Conservation (phyloP, 345 rosid genomes). For the Kandelia obovata region DNA sequence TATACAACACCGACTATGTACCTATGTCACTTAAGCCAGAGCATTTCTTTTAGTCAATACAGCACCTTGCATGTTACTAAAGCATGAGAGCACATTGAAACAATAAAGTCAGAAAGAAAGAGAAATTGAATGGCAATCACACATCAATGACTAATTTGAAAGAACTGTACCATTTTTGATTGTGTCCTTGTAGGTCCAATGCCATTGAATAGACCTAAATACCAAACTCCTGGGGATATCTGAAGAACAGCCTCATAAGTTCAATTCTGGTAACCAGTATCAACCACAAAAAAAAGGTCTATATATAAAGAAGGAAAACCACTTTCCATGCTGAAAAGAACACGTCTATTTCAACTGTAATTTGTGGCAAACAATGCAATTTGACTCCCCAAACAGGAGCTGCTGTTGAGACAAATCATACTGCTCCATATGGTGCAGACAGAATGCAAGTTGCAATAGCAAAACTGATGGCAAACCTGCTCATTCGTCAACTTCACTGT, state of each 20-base stretch:
- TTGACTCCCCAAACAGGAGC: no score
- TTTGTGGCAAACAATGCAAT: no score
- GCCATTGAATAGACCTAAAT: conserved; percentile 89
- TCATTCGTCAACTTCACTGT: conserved; percentile 67
- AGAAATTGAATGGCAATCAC: background rate
- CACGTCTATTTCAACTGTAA: no score
- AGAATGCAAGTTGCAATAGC: background rate
- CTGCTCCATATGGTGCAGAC: background rate
- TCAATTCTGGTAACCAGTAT: conserved; percentile 2
- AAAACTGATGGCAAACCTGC: conserved; percentile 49
- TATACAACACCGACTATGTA: background rate
- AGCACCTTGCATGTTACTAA: background rate
- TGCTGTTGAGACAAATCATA: no score
- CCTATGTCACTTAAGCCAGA: background rate
- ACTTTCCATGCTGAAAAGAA: background rate
- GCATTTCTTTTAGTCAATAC: background rate
- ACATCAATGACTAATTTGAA: conserved; percentile 7
- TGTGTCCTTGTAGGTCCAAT: conserved; percentile 79
- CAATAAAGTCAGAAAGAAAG: background rate
- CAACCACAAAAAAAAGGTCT: conserved; percentile 1
- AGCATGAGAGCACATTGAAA: conserved; percentile 5
- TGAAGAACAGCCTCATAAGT: conserved; percentile 30
- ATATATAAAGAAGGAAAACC: background rate
- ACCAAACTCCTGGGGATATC: conserved; percentile 87
- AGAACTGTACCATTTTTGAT: conserved; percentile 73